phyloP scores from a whole-genome alignment of 805 yeast species.

The Jamesozyma rosinii region DNA sequence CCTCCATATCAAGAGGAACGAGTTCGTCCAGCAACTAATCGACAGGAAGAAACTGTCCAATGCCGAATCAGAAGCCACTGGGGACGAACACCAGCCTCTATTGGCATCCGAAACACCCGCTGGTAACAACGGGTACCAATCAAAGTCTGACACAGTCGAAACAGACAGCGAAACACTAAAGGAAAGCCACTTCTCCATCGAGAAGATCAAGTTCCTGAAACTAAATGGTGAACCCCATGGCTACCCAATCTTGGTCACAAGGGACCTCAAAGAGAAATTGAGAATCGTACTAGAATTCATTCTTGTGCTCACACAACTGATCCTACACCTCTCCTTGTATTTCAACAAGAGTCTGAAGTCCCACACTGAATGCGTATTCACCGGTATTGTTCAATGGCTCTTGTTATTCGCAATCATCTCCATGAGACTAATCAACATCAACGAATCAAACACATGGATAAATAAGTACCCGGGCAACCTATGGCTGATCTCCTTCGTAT shows the following conservation, averaged over 20 bases:
- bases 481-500: constrained; percentile 50
- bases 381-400: constrained; percentile 26
- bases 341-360: constrained; percentile 2
- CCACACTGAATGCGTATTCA: constrained; percentile 11
- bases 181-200: constrained; percentile 53
- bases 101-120: constrained; percentile 7
- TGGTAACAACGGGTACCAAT: not conserved
- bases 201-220: constrained; percentile 42
- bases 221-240: constrained; percentile 60
- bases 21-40: constrained; percentile 14
- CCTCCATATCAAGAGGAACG: constrained; percentile 10
- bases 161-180: not conserved
- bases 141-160: not conserved
- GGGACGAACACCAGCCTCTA: constrained; percentile 20
- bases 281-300: constrained; percentile 43
- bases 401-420: constrained; percentile 26
- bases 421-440: constrained; percentile 31
- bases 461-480: constrained; percentile 41
- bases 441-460: constrained; percentile 20
- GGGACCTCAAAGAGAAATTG: constrained; percentile 44
- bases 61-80: constrained; percentile 6
- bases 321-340: constrained; percentile 28
- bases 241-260: constrained; percentile 36
- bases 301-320: constrained; percentile 37
- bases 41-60: constrained; percentile 2